Evolutionary conservation across 2,329 filamentous ascomycete species (phyloP), one percentile per base, ranked within the genome.

Genomic region (Ceratocystis huliohia): DNA sequence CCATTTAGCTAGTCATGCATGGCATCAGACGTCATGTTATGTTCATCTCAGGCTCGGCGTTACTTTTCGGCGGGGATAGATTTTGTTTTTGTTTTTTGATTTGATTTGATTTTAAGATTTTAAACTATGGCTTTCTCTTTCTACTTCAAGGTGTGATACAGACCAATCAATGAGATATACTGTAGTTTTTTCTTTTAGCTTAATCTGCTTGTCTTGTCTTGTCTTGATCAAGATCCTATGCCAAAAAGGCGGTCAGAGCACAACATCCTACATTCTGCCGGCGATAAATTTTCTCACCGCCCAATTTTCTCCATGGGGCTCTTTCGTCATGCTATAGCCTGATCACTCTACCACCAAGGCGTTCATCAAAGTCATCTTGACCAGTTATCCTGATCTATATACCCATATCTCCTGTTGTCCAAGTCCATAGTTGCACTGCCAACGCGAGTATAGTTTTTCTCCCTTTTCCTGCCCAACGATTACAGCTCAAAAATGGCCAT

Each of bases 401-500:
- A 8, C 20, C 46, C 0, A 15, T 53, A 25, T 53, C 4, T 2
- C 22, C 48, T 17, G 48, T 15, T 10, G 10, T 25, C 3, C 17
- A 2, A 8, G 10, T 53, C 7, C 15, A 53, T 28, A 53, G 3
- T 3, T 53, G 3, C 3, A 22, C 22, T 15, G 48, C 13, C 44
- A 50, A 37, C 4, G 25, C 28, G 15, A 13, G 22, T 7, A 41
- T 50, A 15, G 44, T 25, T 13, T 45, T n/a, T 62, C 41, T 30
- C 28, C 56, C 37, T 41, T 41, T 41, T 45, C 28, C n/a, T 7
- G 50, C 44, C 22, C 50, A n/a, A 28, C 20, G 22, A 28, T 28
- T 33, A 33, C 45, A 53, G 56, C 53, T 50, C 22, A 68, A 72
- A 66, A 69, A 84, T 83, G 81, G 78, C 81, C 61, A 78, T 82